Conservation (phyloP, 495 filamentous ascomycete genomes). For the Articulospora tetracladia region DNA sequence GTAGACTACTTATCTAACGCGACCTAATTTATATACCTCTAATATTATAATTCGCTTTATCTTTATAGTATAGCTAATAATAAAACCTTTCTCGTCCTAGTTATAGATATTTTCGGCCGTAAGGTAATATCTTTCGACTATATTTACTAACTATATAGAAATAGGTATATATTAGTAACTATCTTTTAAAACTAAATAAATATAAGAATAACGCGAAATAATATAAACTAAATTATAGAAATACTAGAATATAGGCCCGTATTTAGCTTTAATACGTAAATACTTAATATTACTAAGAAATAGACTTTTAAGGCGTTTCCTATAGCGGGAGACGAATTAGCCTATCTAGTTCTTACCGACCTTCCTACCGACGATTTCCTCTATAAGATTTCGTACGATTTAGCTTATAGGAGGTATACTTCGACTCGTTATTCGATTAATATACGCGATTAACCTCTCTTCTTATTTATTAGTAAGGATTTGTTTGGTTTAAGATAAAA, state of each 20-base stretch:
- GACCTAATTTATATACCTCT: background rate
- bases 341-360: background rate
- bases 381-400: conserved; percentile 1
- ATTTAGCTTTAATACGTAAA: background rate
- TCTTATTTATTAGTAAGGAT: background rate
- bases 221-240: conserved; percentile 4
- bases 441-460: background rate
- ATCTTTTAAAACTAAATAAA: background rate
- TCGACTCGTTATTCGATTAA: conserved; percentile 2
- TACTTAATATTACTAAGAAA: conserved; percentile 1
- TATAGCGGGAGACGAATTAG: background rate
- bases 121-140: conserved; percentile 3
- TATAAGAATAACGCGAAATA: background rate
- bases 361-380: background rate
- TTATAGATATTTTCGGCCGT: conserved; percentile 10
- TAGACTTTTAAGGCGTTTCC: background rate
- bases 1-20: background rate
- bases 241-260: background rate
- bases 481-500: background rate
- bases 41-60: conserved; percentile 13
- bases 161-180: background rate
- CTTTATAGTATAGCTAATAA: conserved; percentile 8
- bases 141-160: background rate
- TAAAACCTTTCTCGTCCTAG: conserved; percentile 6
- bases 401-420: background rate